Percentiles rank a stretch among this genome's conserved stretches.
Conservation (phyloP, 495 filamentous ascomycete species). For the Lasiosphaeria hispida region DNA sequence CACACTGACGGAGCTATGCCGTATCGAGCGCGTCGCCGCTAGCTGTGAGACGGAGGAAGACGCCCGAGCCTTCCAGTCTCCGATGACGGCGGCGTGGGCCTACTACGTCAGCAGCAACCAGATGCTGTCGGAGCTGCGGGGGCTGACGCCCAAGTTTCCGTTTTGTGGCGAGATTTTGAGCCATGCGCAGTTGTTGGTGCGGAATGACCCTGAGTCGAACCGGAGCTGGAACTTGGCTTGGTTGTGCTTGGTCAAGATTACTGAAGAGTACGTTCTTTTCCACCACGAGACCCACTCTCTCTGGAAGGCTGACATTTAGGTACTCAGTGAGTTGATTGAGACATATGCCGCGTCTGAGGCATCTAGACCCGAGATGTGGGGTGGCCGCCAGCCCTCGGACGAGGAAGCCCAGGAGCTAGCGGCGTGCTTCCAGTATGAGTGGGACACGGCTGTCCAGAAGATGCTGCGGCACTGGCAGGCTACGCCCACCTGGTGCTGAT, state of each 20-base stretch:
- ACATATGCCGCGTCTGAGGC: conserved; percentile 61
- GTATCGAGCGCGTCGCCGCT: conserved; percentile 66
- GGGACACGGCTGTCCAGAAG: conserved; percentile 61
- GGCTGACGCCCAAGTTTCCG: conserved; percentile 67
- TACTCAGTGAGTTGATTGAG: conserved; percentile 53
- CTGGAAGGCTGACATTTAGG: not conserved
- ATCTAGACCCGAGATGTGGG: conserved; percentile 70
- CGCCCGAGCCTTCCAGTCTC: conserved; percentile 50
- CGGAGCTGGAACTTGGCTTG: conserved; percentile 78
- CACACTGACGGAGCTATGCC: conserved; percentile 70
- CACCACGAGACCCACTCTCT: not conserved
- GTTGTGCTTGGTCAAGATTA: conserved; percentile 67
- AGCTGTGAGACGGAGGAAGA: conserved; percentile 54
- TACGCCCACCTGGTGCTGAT: conserved; percentile 49
- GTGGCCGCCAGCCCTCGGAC: conserved; percentile 52
- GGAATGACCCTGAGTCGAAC: conserved; percentile 61
- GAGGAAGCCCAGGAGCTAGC: conserved; percentile 59
- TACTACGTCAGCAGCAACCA: conserved; percentile 74
- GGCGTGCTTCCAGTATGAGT: conserved; percentile 62
- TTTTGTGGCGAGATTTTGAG: conserved; percentile 67
- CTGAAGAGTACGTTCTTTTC: conserved; percentile 56
- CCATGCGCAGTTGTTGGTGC: conserved; percentile 64
- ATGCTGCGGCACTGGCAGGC: conserved; percentile 70
- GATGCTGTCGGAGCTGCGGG: conserved; percentile 68
- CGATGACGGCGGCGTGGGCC: conserved; percentile 70